Base-by-base conservation (phyloP, 140 eudicot genomes). In the Ambrosia hybrid region DNA sequence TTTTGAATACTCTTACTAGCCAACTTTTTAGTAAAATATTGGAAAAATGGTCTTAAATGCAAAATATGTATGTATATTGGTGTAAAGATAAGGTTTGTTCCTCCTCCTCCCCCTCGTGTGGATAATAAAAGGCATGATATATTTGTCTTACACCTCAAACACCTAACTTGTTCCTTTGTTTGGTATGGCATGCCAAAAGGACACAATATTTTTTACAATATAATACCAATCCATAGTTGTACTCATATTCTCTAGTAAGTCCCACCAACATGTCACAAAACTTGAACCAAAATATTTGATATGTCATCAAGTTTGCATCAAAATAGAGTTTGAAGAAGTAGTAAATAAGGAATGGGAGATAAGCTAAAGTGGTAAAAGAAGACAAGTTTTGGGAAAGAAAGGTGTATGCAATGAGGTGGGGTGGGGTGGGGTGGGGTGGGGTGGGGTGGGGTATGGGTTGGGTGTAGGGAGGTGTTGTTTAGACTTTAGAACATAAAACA, bases 141-240 rank as follows among this genome's bases (percentile, higher is more conserved):
- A 48, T 58, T 55, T 78, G 78, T 71, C 82, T 71, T 65, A 48
- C 78, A 65, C 78, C 70, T 78, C 78, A 59, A 78, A 59, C 74
- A 79, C 83, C 79, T 57, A 79, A 79, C 65, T 57, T 79, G 66
- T 79, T 79, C 79, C 79, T 79, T 79, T 72, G 71, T 73, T 73
- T 79, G 74, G 75, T 78, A 73, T 73, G 65, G 71, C 73, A 66
- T 73, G 57, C 48, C 73, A 46, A 73, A 78, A 77, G 49, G 9
- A 41, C 67, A 78, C 16, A 37, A 43, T 7, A 67, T 55, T 49
- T 46, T 53, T 14, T 78, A 71, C 46, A 46, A 45, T 53, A 69
- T 59, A 45, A 73, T 57, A 48, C 69, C 70, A 72, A 55, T 36
- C 57, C 13, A 78, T 66, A 65, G 37, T 78, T 46, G 65, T 34